A percentile compares a stretch with the other conserved stretches of the same genome.
These are phyloP conservation scores for Trichoderma sp. DNA, from an alignment of 2,329 filamentous ascomycete species.

Conservation along the genomic window DNA sequence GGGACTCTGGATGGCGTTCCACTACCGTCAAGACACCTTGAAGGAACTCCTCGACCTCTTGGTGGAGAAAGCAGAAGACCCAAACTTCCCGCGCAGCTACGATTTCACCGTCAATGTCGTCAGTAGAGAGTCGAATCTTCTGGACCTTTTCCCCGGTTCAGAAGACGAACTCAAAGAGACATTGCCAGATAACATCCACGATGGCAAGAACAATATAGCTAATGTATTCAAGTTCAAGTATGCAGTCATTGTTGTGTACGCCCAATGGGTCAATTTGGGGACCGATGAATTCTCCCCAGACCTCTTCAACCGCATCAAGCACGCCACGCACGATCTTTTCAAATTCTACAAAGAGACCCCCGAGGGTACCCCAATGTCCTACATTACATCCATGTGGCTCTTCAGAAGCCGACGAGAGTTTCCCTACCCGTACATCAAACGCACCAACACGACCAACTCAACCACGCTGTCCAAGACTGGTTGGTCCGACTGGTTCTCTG, in stretches of 20 bases:
- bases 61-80: conserved; percentile 4
- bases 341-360: neutral
- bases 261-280: conserved; percentile 2
- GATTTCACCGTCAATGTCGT: conserved; percentile 2
- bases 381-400: conserved; percentile 2
- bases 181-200: neutral
- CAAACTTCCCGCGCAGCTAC: conserved; percentile 2
- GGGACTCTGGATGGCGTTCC: conserved; percentile 1
- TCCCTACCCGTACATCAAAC: neutral
- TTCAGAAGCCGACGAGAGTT: conserved; percentile 7
- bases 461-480: neutral
- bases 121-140: neutral
- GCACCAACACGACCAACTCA: neutral
- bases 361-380: neutral
- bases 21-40: neutral
- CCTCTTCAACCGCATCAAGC: neutral
- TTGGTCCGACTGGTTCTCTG: conserved; percentile 6
- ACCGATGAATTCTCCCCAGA: neutral
- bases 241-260: neutral
- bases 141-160: neutral
- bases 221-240: conserved; percentile 8
- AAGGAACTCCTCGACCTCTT: conserved; percentile 6
- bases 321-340: neutral
- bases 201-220: neutral
- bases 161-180: neutral